Percentiles rank a stretch among this genome's conserved stretches.
phyloP scores from a whole-genome alignment of 2,329 filamentous ascomycete genomes.

The Colletotrichum abscissum region DNA sequence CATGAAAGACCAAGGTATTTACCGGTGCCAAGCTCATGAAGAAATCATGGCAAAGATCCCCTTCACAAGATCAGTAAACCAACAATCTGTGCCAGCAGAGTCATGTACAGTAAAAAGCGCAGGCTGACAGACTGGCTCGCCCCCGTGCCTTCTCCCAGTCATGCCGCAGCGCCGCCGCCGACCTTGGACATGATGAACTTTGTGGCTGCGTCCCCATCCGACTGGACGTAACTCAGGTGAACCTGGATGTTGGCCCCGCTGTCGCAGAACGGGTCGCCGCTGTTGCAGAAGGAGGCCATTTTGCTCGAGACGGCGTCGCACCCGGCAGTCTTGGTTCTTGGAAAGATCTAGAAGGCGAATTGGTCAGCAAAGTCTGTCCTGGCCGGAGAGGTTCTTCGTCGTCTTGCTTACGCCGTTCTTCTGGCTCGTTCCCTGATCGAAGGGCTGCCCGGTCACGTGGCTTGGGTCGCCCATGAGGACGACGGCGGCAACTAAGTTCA shows the following conservation, averaged over 20 bases:
- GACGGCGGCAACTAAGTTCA: slow-evolving; percentile 49
- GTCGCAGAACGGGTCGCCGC: slow-evolving; percentile 54
- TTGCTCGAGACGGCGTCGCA: slow-evolving; percentile 49
- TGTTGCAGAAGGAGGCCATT: slow-evolving; percentile 53
- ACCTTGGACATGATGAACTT: slow-evolving; percentile 47
- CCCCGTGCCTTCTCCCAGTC: neutral
- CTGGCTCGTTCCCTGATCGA: slow-evolving; percentile 49
- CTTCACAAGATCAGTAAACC: neutral
- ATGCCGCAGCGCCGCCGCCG: neutral
- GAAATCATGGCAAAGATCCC: neutral
- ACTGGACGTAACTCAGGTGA: slow-evolving; percentile 48
- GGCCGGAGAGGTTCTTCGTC: accelerated
- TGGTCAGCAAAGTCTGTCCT: neutral
- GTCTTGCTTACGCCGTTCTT: slow-evolving; percentile 49
- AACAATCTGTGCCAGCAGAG: neutral
- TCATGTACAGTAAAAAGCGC: neutral
- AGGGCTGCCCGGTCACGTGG: slow-evolving; percentile 48
- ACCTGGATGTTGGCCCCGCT: slow-evolving; percentile 41
- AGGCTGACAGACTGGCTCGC: neutral
- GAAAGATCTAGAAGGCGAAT: slow-evolving; percentile 44
- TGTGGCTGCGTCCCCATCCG: slow-evolving; percentile 47
- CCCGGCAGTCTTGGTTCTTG: slow-evolving; percentile 44
- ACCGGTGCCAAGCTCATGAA: neutral
- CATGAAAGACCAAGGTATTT: neutral
- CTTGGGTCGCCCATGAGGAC: slow-evolving; percentile 55